Evolutionary conservation across 2,329 filamentous ascomycete species (phyloP).

Genomic region (Metarhizium album): DNA sequence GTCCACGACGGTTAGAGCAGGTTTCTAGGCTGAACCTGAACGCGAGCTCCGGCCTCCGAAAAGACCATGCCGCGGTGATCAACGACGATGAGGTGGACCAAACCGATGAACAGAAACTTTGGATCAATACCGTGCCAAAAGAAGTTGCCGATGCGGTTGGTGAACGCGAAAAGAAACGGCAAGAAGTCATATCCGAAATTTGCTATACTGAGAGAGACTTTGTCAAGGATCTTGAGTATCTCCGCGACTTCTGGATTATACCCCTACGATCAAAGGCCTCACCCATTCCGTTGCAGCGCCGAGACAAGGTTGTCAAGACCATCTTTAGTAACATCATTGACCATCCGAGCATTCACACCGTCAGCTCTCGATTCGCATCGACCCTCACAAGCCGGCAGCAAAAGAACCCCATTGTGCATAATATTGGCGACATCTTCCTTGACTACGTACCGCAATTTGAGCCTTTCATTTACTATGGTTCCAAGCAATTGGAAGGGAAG

Average conservation of each 20-base stretch:
- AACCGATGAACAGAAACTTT: constrained; percentile 92
- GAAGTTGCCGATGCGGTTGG: constrained; percentile 84
- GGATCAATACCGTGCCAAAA: constrained; percentile 97
- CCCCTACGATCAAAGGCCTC: constrained; percentile 74
- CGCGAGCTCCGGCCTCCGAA: constrained; percentile 76
- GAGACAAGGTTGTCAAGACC: constrained; percentile 83
- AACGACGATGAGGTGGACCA: constrained; percentile 75
- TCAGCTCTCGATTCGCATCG: constrained; percentile 82
- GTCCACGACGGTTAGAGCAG: constrained; percentile 84
- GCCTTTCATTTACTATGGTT: constrained; percentile 92
- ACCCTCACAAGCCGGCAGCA: constrained; percentile 85
- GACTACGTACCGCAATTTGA: constrained; percentile 88
- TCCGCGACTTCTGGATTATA: constrained; percentile 97
- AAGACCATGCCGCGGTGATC: constrained; percentile 42
- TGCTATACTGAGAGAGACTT: constrained; percentile 99
- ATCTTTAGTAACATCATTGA: constrained; percentile 97
- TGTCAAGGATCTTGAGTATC: constrained; percentile 95
- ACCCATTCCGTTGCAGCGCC: constrained; percentile 76
- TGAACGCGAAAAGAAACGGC: constrained; percentile 90
- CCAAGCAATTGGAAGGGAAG: constrained; percentile 91
- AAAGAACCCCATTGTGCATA: constrained; percentile 76
- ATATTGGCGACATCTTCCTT: constrained; percentile 87
- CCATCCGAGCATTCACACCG: constrained; percentile 65
- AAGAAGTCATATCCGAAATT: constrained; percentile 95
- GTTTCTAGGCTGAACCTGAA: constrained; percentile 91